A percentile compares a stretch with the other conserved stretches of the same genome.
These are phyloP conservation scores for Limonomyces culmigenus DNA, from an alignment of 1,284 basidiomycete species.

Conservation along the genomic window DNA sequence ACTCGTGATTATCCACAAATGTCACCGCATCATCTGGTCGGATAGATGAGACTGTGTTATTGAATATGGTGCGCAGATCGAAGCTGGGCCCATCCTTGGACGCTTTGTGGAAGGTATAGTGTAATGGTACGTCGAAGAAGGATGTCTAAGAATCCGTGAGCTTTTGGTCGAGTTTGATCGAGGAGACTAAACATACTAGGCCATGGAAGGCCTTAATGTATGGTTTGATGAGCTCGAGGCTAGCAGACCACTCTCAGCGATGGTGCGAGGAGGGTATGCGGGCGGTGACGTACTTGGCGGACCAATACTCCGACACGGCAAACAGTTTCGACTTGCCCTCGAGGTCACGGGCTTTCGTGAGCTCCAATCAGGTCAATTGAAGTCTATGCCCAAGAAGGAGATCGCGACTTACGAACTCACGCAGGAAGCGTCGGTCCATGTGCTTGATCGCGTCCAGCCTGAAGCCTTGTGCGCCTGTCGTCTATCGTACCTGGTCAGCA, in stretches of 20 bases:
- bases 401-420: constrained; percentile 45
- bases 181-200: constrained; percentile 22
- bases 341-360: constrained; percentile 28
- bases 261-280: too few species aligned
- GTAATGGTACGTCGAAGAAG: constrained; percentile 69
- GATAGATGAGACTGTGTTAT: constrained; percentile 34
- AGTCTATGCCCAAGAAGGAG: background rate
- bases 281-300: constrained; percentile 30
- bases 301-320: constrained; percentile 65
- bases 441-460: constrained; percentile 84
- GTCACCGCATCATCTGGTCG: constrained; percentile 61
- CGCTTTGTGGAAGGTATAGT: constrained; percentile 52
- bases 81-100: constrained; percentile 39
- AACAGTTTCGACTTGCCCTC: constrained; percentile 36
- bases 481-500: constrained; percentile 20
- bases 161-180: background rate
- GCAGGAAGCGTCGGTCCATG: constrained; percentile 48
- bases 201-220: constrained; percentile 47
- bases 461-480: constrained; percentile 69
- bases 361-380: constrained; percentile 18
- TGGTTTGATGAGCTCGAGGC: constrained; percentile 31
- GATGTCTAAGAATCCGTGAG: constrained; percentile 27
- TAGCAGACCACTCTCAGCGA: constrained; percentile 10
- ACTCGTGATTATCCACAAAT: constrained; percentile 79
- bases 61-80: constrained; percentile 48